These are phyloP conservation scores for Limnomonas spitsbergensis DNA, from an alignment of 139 green algal genomes.

Conservation along the genomic window DNA sequence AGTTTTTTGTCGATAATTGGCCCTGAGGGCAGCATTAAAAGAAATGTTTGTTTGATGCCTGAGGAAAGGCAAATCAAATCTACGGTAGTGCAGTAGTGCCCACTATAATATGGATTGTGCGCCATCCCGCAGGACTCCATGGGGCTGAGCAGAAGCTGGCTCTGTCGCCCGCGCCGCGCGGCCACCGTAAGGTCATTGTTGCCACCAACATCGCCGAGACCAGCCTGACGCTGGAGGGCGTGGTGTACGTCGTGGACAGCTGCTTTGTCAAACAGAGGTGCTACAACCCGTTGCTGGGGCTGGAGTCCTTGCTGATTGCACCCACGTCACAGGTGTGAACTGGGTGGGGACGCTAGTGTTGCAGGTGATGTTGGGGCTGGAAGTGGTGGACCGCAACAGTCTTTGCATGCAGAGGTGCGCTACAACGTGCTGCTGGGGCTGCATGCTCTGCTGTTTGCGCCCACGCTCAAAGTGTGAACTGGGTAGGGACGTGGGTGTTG, in stretches of 20 bases:
- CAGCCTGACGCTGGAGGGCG: slow-evolving; percentile 63
- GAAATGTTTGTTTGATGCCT: no score
- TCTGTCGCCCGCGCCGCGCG: slow-evolving; percentile 65
- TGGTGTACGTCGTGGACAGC: slow-evolving; percentile 85
- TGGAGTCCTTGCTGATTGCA: slow-evolving; percentile 63
- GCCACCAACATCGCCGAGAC: slow-evolving; percentile 92
- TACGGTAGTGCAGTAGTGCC: no score
- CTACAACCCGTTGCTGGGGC: slow-evolving; percentile 69
- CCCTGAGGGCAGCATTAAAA: no score
- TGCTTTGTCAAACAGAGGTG: slow-evolving; percentile 77
- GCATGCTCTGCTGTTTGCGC: no score
- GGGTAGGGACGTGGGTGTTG: no score
- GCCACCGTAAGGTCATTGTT: slow-evolving; percentile 77
- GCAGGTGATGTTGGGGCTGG: neutral
- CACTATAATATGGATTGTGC: no score
- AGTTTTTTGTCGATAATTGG: no score
- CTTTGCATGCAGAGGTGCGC: no score
- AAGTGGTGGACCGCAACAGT: neutral
- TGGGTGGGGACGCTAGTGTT: no score
- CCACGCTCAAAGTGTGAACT: no score
- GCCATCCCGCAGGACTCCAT: slow-evolving; percentile 64
- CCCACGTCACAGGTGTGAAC: slow-evolving; percentile 47
- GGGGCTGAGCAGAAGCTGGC: slow-evolving; percentile 58
- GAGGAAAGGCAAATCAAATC: no score
- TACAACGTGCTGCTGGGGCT: no score